phyloP scores from a whole-genome alignment of 2,329 filamentous ascomycete genomes.

The Diaporthe citriasiana region DNA sequence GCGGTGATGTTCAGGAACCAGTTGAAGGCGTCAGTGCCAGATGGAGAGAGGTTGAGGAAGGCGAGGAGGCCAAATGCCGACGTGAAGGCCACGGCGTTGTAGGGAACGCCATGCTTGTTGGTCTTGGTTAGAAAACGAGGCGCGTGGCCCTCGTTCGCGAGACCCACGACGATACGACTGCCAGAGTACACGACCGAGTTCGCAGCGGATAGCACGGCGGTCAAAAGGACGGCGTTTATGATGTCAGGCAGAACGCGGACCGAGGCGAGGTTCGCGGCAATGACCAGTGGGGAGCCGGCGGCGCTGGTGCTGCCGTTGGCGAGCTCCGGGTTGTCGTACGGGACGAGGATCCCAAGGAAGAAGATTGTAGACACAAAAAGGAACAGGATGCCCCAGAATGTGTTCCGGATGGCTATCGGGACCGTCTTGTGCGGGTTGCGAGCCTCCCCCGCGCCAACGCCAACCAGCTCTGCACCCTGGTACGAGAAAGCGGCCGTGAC shows the following conservation, averaged over 20 bases:
- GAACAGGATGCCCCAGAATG: conserved; percentile 80
- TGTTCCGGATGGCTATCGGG: conserved; percentile 79
- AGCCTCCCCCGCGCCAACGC: conserved; percentile 83
- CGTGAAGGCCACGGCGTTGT: conserved; percentile 69
- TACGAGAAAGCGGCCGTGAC: conserved; percentile 79
- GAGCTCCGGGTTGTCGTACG: conserved; percentile 70
- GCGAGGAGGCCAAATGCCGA: conserved; percentile 73
- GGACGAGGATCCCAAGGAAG: conserved; percentile 80
- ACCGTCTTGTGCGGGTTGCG: conserved; percentile 80
- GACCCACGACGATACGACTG: conserved; percentile 75
- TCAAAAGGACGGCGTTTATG: conserved; percentile 84
- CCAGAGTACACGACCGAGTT: conserved; percentile 84
- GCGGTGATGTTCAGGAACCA: conserved; percentile 81
- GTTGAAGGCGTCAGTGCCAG: conserved; percentile 74
- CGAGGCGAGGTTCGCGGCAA: conserved; percentile 72
- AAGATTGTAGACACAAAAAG: conserved; percentile 77
- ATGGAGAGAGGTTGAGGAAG: conserved; percentile 75
- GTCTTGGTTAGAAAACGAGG: conserved; percentile 71
- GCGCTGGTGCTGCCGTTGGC: conserved; percentile 67
- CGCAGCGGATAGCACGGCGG: conserved; percentile 83
- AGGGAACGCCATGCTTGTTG: conserved; percentile 74
- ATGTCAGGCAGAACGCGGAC: conserved; percentile 75
- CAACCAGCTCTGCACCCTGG: conserved; percentile 82
- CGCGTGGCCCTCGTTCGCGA: conserved; percentile 75
- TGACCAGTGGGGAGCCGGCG: conserved; percentile 75